Base-by-base conservation (phyloP, 345 rosid species). In the Hibiscus tridactylites region DNA sequence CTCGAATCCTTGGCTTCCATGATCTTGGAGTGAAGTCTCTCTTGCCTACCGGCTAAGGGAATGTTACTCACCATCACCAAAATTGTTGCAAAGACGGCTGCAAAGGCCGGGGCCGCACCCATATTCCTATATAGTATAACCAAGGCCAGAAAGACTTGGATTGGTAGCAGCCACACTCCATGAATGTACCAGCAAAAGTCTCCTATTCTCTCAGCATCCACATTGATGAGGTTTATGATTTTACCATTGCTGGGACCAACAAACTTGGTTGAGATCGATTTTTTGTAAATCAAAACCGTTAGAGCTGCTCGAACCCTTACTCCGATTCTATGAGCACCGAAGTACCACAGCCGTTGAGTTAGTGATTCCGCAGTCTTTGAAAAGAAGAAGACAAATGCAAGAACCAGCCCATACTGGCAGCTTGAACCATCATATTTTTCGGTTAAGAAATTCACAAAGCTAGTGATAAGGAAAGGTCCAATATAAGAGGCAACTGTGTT, bases 191-290 rank as follows among this genome's bases (percentile, higher is more conserved):
- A 77, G 73, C 81, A 83, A 72, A 90, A 86, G 47, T 90, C 96
- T n/a, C 89, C 96, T 42, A 86, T 78, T 71, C 85, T 84, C 63
- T 90, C 93, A 0, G 82, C 86, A 68, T 90, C 96, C 15, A 85
- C 88, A 68, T 85, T 85, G 74, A 88, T 84, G 74, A 86, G 70
- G 72, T 90, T 88, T 56, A 81, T 76, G 31, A 81, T 83, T 73
- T 76, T 85, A 15, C 96, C 93, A 65, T 72, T 77, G 71, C 83
- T 80, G 2, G 79, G 63, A 64, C 86, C 79, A 1, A 74, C 71
- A 70, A 78, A 81, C 73, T 80, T 83, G 71, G 81, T 76, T 2
- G 84, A 84, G 4, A 86, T 72, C 71, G 87, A 83, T 71, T 82
- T 87, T 83, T 84, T 83, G 81, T 83, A 88, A 37, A 88, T 72